phyloP scores from a whole-genome alignment of 192 early-diverging fungal genomes.

The Geranomyces michiganensis region DNA sequence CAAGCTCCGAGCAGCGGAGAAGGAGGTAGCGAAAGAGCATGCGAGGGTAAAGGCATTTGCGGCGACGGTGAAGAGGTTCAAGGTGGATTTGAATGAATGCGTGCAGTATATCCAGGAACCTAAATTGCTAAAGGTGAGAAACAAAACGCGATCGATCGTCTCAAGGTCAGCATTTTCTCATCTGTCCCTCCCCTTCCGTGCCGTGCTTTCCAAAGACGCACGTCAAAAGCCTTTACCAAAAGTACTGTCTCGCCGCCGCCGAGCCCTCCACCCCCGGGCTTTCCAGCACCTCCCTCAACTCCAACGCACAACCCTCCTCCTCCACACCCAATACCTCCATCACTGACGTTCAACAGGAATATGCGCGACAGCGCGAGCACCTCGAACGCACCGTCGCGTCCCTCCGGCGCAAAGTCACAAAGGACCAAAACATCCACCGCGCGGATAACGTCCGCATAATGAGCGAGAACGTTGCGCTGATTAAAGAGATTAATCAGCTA shows the following conservation, averaged over 20 bases:
- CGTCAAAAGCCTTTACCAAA: constrained; percentile 61
- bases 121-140: constrained; percentile 56
- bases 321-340: not conserved
- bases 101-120: constrained; percentile 65
- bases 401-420: constrained; percentile 52
- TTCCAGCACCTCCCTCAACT: not conserved
- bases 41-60: constrained; percentile 42
- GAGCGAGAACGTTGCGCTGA: constrained; percentile 60
- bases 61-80: constrained; percentile 53
- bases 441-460: constrained; percentile 61
- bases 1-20: constrained; percentile 61
- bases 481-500: constrained; percentile 63
- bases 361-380: constrained; percentile 61
- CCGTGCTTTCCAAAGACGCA: constrained; percentile 7
- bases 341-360: constrained; percentile 58
- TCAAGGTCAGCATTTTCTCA: constrained; percentile 12
- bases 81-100: constrained; percentile 59
- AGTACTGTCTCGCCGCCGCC: constrained; percentile 51
- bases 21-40: constrained; percentile 55
- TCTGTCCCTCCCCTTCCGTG: not conserved
- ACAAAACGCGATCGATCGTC: not conserved
- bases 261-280: constrained; percentile 24
- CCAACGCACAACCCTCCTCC: not conserved
- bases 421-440: constrained; percentile 57
- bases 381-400: constrained; percentile 60